Evolutionary conservation across 345 rosid species (phyloP).

Genomic region (Eucalyptus camaldulensis): DNA sequence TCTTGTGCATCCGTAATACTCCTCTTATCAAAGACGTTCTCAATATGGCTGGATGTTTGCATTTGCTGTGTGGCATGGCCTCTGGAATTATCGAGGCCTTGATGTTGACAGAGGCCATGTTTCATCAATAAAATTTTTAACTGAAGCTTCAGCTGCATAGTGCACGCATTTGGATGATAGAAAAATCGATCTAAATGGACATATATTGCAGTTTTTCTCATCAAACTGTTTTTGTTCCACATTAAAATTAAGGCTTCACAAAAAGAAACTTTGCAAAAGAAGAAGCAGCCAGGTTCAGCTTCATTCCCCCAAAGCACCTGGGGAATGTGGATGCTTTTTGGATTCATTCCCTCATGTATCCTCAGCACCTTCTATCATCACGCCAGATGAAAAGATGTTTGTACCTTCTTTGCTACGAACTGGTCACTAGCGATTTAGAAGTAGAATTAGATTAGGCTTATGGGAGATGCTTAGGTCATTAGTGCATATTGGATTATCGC

Average conservation of each 20-base stretch:
- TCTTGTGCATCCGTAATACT: background rate
- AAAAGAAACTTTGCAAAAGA: conserved; percentile 29
- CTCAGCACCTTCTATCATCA: conserved; percentile 1
- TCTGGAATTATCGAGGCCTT: background rate
- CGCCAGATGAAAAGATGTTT: background rate
- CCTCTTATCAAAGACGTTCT: background rate
- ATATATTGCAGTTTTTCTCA: background rate
- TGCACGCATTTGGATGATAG: too few relatives aligned
- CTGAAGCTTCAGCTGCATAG: too few relatives aligned
- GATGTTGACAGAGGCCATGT: too few relatives aligned
- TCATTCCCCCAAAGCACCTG: conserved; percentile 44
- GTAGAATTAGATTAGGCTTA: too few relatives aligned
- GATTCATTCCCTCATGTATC: conserved; percentile 46
- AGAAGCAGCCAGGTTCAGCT: conserved; percentile 15
- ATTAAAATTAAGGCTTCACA: background rate
- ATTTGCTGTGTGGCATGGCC: background rate
- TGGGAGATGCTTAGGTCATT: too few relatives aligned
- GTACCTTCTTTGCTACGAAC: conserved; percentile 4
- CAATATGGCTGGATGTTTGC: background rate
- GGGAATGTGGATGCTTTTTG: conserved; percentile 39
- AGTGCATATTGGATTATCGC: too few relatives aligned
- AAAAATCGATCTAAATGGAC: background rate
- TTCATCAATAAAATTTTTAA: too few relatives aligned
- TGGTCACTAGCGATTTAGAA: too few relatives aligned
- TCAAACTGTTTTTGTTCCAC: background rate